These are phyloP conservation scores for Phialocephala sp. DNA, from an alignment of 2,329 filamentous ascomycete species.

Conservation along the genomic window DNA sequence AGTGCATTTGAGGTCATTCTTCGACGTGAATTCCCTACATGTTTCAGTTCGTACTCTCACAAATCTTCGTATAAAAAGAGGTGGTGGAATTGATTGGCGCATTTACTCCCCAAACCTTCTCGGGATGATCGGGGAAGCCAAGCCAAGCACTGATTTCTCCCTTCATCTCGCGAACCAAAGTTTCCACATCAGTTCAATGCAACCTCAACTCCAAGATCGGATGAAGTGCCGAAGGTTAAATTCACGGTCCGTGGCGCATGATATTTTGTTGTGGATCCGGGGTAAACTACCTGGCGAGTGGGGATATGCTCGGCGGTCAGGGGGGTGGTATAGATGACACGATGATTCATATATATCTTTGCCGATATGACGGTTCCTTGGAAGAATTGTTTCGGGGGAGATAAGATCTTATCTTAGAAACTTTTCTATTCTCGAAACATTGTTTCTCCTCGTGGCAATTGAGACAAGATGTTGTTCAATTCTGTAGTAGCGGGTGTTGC, in stretches of 20 bases:
- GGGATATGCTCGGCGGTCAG: neutral
- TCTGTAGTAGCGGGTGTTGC: neutral
- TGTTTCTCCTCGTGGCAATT: neutral
- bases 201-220: neutral
- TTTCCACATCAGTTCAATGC: neutral
- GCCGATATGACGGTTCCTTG: neutral
- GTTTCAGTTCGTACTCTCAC: no score
- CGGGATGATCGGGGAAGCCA: neutral
- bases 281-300: neutral
- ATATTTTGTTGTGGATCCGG: conserved; percentile 4
- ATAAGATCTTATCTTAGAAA: conserved; percentile 1
- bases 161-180: neutral
- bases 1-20: no score
- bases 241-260: conserved; percentile 4
- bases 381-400: neutral
- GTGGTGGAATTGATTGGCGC: neutral
- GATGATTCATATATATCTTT: neutral
- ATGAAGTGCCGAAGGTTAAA: neutral
- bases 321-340: neutral
- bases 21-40: no score
- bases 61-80: no score
- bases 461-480: neutral
- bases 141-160: neutral
- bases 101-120: neutral
- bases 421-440: neutral